A percentile compares a stretch with the other conserved stretches of the same genome.
These are phyloP conservation scores for Aspergillus bombycis DNA, from an alignment of 2,329 filamentous ascomycete genomes.

Conservation along the genomic window DNA sequence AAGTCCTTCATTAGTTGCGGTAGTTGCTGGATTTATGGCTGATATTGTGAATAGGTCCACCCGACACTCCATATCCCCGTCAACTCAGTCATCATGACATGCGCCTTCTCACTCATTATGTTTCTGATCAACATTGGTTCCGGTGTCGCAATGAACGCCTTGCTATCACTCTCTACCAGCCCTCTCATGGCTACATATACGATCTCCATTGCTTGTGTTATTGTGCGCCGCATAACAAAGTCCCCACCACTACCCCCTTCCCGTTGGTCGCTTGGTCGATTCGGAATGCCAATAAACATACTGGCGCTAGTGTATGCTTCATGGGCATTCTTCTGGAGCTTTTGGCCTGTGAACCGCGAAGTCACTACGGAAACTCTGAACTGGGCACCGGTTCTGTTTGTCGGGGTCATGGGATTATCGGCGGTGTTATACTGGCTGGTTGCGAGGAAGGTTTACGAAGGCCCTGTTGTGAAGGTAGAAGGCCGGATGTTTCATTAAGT, in stretches of 20 bases:
- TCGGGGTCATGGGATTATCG: conserved; percentile 43
- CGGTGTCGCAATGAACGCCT: conserved; percentile 54
- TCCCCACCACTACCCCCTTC: conserved; percentile 39
- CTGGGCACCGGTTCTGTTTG: conserved; percentile 53
- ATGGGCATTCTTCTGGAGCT: conserved; percentile 51
- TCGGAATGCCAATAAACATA: conserved; percentile 50
- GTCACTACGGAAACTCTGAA: conserved; percentile 51
- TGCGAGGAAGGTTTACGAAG: conserved; percentile 38
- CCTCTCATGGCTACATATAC: conserved; percentile 56
- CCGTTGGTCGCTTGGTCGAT: conserved; percentile 48
- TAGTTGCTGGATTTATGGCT: too few species aligned
- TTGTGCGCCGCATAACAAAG: conserved; percentile 40
- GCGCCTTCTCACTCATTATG: conserved; percentile 39
- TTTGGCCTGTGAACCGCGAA: conserved; percentile 48
- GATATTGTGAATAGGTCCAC: conserved; percentile 31
- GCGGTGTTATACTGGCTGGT: conserved; percentile 41
- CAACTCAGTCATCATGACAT: conserved; percentile 40
- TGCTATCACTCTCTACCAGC: conserved; percentile 53
- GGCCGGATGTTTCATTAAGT: background rate
- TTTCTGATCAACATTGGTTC: conserved; percentile 58
- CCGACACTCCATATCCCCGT: conserved; percentile 45
- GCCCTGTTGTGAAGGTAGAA: conserved; percentile 24
- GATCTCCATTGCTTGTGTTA: conserved; percentile 50
- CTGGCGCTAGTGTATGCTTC: conserved; percentile 48
- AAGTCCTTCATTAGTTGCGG: background rate